Conservation (phyloP, 257 asterid genomes). For the Solanum raphanifolium region DNA sequence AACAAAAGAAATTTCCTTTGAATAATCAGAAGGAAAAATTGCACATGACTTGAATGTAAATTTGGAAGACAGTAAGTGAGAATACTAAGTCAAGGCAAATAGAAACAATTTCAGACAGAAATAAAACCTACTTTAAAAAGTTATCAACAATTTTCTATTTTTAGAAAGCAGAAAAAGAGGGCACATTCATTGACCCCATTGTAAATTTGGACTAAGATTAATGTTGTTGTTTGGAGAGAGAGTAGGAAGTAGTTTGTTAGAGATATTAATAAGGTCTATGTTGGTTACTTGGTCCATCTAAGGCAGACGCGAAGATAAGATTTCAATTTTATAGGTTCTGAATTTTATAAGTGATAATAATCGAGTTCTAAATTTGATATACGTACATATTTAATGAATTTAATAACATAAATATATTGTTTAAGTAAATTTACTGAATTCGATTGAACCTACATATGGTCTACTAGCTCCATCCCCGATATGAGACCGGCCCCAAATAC, state of each 20-base stretch:
- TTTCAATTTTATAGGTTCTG: too few species aligned
- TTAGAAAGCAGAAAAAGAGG: slow-evolving; percentile 10
- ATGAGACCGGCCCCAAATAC: not conserved
- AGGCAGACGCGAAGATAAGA: not conserved
- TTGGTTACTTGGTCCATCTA: not conserved
- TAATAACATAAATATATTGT: too few species aligned
- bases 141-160: slow-evolving; percentile 10
- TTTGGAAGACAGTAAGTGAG: not conserved
- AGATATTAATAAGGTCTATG: not conserved
- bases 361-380: accelerated
- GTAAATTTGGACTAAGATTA: not conserved
- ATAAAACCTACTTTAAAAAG: not conserved
- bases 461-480: not conserved
- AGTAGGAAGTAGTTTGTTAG: not conserved
- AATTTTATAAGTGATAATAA: too few species aligned
- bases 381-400: too few species aligned
- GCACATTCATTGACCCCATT: not conserved
- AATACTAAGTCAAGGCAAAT: not conserved
- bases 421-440: too few species aligned
- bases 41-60: not conserved
- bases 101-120: not conserved
- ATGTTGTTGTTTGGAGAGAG: not conserved
- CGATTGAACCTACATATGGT: accelerated
- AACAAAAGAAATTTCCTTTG: not conserved
- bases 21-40: not conserved